phyloP scores from a whole-genome alignment of 1,284 basidiomycete species.

The Rhodotorula sp. region DNA sequence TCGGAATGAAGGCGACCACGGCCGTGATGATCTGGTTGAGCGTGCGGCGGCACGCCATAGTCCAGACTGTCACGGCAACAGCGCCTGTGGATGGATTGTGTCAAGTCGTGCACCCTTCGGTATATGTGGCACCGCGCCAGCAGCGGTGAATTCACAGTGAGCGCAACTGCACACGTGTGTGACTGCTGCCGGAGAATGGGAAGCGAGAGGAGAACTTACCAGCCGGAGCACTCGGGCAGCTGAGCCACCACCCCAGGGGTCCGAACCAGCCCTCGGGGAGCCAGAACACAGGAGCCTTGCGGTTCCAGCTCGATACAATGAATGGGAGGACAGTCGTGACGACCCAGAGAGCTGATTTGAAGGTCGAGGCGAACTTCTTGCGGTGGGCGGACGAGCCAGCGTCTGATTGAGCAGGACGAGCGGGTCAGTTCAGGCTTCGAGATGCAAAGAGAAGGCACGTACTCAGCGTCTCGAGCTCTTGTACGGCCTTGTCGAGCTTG shows the following conservation, averaged over 20 bases:
- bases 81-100: conserved; percentile 60
- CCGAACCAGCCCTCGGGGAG: conserved; percentile 85
- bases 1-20: conserved; percentile 58
- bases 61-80: conserved; percentile 85
- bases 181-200: neutral
- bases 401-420: conserved; percentile 58
- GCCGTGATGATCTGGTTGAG: conserved; percentile 68
- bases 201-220: conserved; percentile 54
- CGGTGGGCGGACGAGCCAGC: conserved; percentile 65
- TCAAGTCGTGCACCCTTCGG: neutral
- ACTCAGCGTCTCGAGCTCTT: conserved; percentile 85
- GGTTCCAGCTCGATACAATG: conserved; percentile 82
- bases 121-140: neutral
- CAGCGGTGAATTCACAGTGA: neutral
- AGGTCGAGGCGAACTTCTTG: conserved; percentile 69
- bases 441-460: conserved; percentile 15
- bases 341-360: conserved; percentile 73
- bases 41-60: conserved; percentile 80
- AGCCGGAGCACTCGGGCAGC: conserved; percentile 73
- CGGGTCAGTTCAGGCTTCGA: conserved; percentile 12
- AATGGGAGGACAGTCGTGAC: conserved; percentile 81
- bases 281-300: conserved; percentile 84
- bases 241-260: conserved; percentile 75
- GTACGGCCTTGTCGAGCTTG: conserved; percentile 87
- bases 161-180: neutral